These are phyloP conservation scores for Stenocarpella maydis DNA, from an alignment of 2,329 filamentous ascomycete genomes.

Conservation along the genomic window DNA sequence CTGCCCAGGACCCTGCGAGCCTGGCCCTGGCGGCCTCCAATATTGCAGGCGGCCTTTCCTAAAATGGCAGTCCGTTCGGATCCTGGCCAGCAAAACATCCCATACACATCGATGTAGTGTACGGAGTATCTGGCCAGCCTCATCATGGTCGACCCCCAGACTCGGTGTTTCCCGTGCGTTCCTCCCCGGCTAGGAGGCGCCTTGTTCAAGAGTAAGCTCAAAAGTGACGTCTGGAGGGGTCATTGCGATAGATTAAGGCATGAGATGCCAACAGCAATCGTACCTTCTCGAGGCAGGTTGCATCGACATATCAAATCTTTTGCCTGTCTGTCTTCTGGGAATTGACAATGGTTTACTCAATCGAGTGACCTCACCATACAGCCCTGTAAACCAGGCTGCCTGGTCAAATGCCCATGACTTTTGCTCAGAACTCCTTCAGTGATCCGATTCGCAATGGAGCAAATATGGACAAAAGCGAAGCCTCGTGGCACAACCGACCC, in stretches of 20 bases:
- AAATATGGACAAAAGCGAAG: not conserved
- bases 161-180: not conserved
- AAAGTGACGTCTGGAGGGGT: not conserved
- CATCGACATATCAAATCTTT: not conserved
- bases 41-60: not conserved
- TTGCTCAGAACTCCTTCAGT: not conserved
- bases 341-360: not conserved
- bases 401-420: not conserved
- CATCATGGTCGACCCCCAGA: not conserved
- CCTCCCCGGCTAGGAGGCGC: not conserved
- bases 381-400: not conserved
- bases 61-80: slow-evolving; percentile 22
- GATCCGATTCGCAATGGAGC: not conserved
- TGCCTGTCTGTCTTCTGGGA: not conserved
- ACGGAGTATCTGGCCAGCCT: slow-evolving; percentile 2
- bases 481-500: not conserved
- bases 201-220: not conserved
- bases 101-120: slow-evolving; percentile 4
- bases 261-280: not conserved
- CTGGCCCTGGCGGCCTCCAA: slow-evolving; percentile 11
- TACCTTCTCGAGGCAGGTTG: not conserved
- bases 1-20: slow-evolving; percentile 14
- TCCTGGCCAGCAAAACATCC: not conserved
- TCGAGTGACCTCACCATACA: not conserved
- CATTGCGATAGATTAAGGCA: not conserved